Conservation (phyloP, 2,329 filamentous ascomycete species). For the Fusarium buxicola region DNA sequence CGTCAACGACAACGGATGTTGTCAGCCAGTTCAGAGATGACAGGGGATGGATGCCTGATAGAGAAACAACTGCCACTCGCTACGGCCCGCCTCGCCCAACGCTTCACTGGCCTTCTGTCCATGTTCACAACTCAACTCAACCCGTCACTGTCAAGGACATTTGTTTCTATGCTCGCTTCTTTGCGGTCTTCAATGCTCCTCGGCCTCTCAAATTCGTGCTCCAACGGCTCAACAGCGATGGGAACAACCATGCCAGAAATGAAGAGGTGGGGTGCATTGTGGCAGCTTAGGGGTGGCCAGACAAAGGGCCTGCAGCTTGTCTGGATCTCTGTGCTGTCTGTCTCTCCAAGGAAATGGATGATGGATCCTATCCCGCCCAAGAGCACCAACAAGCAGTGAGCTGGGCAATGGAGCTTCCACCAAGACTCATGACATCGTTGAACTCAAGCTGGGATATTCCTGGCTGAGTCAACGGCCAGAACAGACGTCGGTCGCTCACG, state of each 20-base stretch:
- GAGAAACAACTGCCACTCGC: slow-evolving; percentile 25
- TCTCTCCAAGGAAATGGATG: slow-evolving; percentile 25
- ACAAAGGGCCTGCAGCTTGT: slow-evolving; percentile 18
- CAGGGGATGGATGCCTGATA: slow-evolving; percentile 36
- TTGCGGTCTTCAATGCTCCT: slow-evolving; percentile 5
- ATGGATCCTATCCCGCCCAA: slow-evolving; percentile 32
- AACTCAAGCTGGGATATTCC: slow-evolving; percentile 34
- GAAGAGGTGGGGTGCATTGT: slow-evolving; percentile 28
- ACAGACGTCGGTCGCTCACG: slow-evolving; percentile 17
- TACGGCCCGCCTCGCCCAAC: slow-evolving; percentile 33
- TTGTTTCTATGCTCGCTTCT: neutral
- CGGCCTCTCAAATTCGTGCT: slow-evolving; percentile 1
- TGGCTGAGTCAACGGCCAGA: slow-evolving; percentile 28
- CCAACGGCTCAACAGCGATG: slow-evolving; percentile 9
- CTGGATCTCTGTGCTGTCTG: slow-evolving; percentile 27
- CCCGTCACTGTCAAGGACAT: neutral
- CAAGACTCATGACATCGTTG: slow-evolving; percentile 20
- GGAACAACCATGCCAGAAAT: slow-evolving; percentile 27
- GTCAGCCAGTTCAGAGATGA: slow-evolving; percentile 18
- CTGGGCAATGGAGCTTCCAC: slow-evolving; percentile 35
- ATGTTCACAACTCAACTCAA: slow-evolving; percentile 9
- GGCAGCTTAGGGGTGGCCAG: slow-evolving; percentile 15
- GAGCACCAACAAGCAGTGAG: slow-evolving; percentile 33
- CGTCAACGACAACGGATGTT: neutral
- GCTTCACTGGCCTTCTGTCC: slow-evolving; percentile 13